phyloP scores from a whole-genome alignment of 345 rosid species.

The Syzygium oleosum region DNA sequence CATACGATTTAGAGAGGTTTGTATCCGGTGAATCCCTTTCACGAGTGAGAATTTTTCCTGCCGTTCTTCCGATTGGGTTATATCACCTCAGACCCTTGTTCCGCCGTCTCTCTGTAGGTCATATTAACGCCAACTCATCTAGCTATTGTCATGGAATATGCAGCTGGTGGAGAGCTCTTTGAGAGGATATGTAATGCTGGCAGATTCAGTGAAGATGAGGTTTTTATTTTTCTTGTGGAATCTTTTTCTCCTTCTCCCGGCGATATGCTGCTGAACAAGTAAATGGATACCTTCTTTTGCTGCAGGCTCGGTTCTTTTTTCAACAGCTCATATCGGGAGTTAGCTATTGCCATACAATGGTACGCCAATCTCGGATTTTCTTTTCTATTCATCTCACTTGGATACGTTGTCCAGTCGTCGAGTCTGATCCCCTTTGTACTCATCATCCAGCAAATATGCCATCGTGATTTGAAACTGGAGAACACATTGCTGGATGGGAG shows the following conservation, averaged over 20 bases:
- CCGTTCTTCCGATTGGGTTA: neutral
- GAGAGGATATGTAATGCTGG: conserved; percentile 80
- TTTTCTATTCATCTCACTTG: neutral
- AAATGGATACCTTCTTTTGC: neutral
- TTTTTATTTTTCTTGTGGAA: conserved; percentile 1
- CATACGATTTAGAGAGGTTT: conserved; percentile 75
- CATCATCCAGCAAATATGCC: conserved; percentile 78
- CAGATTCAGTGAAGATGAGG: conserved; percentile 82
- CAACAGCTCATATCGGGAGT: conserved; percentile 82
- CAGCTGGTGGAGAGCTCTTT: conserved; percentile 81
- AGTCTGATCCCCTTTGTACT: neutral
- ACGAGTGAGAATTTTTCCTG: neutral
- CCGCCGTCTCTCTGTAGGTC: conserved; percentile 29
- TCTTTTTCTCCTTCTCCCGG: neutral
- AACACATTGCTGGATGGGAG: conserved; percentile 96
- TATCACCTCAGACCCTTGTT: neutral
- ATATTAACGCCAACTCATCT: conserved; percentile 75
- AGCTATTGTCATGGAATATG: conserved; percentile 84
- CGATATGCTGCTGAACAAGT: neutral
- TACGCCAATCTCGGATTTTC: conserved; percentile 8
- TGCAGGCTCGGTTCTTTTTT: conserved; percentile 78
- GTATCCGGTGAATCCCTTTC: neutral
- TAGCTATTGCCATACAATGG: conserved; percentile 73
- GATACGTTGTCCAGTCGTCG: neutral
- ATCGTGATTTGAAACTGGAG: conserved; percentile 90